phyloP scores from a whole-genome alignment of 176 grass and related monocot species.

The Zizania latifolia region DNA sequence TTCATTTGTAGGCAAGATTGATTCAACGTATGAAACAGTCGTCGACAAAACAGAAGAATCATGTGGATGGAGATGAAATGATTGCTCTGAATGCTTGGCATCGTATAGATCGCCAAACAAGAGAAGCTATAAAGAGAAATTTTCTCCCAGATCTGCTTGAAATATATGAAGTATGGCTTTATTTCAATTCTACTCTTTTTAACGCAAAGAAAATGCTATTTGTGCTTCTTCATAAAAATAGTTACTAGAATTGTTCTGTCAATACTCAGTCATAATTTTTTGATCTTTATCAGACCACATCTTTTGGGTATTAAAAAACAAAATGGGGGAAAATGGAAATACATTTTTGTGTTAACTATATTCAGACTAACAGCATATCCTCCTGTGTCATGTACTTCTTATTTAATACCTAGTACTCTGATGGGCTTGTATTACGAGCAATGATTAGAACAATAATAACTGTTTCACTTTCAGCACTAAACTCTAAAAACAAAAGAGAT shows the following conservation, averaged over 20 bases:
- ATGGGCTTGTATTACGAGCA: neutral
- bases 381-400: neutral
- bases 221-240: neutral
- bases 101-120: constrained; percentile 69
- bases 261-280: too few species aligned
- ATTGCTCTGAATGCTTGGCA: constrained; percentile 70
- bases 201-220: neutral
- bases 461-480: neutral
- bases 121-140: constrained; percentile 65
- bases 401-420: neutral
- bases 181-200: neutral
- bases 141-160: constrained; percentile 71
- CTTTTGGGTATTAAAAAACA: too few species aligned
- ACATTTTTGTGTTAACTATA: too few species aligned
- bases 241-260: constrained; percentile 2
- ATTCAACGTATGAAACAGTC: constrained; percentile 45
- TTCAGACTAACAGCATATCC: neutral
- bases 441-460: neutral
- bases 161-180: constrained; percentile 59
- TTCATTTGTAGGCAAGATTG: constrained; percentile 47
- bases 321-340: too few species aligned
- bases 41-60: constrained; percentile 43
- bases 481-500: neutral
- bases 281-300: too few species aligned
- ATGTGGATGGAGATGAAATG: constrained; percentile 41